A percentile compares a stretch with the other conserved stretches of the same genome.
These are phyloP conservation scores for Claviceps purpurea DNA, from an alignment of 2,329 filamentous ascomycete genomes.

Conservation along the genomic window DNA sequence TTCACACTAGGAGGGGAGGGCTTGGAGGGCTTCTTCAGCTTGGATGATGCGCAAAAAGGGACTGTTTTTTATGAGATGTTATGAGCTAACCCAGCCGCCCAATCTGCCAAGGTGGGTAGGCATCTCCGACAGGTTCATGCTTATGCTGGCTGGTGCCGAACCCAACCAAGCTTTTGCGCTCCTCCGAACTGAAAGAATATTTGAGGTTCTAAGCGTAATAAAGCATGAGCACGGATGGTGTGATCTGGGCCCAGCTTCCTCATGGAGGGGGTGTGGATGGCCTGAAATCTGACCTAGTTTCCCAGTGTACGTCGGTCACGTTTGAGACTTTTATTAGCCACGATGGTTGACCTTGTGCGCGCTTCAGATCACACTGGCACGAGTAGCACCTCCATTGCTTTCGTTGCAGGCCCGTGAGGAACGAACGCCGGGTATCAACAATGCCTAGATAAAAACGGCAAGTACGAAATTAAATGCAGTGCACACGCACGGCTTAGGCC, in stretches of 20 bases:
- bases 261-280: neutral
- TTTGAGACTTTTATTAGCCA: neutral
- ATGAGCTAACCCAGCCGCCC: neutral
- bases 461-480: too few species aligned
- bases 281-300: neutral
- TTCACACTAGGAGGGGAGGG: neutral
- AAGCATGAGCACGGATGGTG: neutral
- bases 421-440: neutral
- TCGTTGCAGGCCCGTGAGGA: neutral
- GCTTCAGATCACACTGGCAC: neutral
- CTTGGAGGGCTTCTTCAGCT: neutral
- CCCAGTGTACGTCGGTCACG: neutral
- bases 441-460: neutral
- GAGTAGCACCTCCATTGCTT: too few species aligned
- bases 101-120: conserved; percentile 1
- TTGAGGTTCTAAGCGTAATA: neutral
- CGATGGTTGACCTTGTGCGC: neutral
- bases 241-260: neutral
- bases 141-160: neutral
- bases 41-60: neutral
- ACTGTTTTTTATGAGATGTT: neutral
- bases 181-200: neutral
- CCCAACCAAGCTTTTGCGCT: neutral
- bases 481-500: too few species aligned
- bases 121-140: neutral